These are phyloP conservation scores for Lithohypha guttulata DNA, from an alignment of 2,329 filamentous ascomycete genomes.

Conservation along the genomic window DNA sequence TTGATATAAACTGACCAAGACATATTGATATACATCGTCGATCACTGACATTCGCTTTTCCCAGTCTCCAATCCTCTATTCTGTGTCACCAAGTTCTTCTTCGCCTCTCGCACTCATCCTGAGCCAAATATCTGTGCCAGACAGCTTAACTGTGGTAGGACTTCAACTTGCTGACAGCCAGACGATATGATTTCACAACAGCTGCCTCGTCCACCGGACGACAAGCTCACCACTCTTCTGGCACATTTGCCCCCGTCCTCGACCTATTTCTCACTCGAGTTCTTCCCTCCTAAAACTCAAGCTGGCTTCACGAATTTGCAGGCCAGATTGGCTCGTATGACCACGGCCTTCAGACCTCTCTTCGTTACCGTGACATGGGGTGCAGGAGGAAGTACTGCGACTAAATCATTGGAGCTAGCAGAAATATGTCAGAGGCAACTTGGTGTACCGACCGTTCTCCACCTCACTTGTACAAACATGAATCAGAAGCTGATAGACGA, in stretches of 20 bases:
- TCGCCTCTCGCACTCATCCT: too few relatives aligned
- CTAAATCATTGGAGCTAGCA: conserved; percentile 84
- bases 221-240: conserved; percentile 19
- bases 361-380: conserved; percentile 99
- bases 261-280: conserved; percentile 92
- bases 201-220: conserved; percentile 13
- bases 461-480: conserved; percentile 98
- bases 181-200: conserved; percentile 1
- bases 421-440: conserved; percentile 90
- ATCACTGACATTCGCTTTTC: too few relatives aligned
- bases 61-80: too few relatives aligned
- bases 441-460: conserved; percentile 85
- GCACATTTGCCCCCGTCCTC: conserved; percentile 60
- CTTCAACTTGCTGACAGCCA: too few relatives aligned
- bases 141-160: too few relatives aligned
- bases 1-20: too few relatives aligned
- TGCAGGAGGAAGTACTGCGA: conserved; percentile 81
- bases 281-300: conserved; percentile 95
- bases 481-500: conserved; percentile 74
- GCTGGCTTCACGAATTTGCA: conserved; percentile 94
- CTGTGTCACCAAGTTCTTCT: too few relatives aligned
- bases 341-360: conserved; percentile 74
- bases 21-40: too few relatives aligned
- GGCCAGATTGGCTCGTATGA: conserved; percentile 88
- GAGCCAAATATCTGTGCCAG: too few relatives aligned